Base-by-base conservation (phyloP, 768 basidiomycete species). In the Rossbeevera mucosa region DNA sequence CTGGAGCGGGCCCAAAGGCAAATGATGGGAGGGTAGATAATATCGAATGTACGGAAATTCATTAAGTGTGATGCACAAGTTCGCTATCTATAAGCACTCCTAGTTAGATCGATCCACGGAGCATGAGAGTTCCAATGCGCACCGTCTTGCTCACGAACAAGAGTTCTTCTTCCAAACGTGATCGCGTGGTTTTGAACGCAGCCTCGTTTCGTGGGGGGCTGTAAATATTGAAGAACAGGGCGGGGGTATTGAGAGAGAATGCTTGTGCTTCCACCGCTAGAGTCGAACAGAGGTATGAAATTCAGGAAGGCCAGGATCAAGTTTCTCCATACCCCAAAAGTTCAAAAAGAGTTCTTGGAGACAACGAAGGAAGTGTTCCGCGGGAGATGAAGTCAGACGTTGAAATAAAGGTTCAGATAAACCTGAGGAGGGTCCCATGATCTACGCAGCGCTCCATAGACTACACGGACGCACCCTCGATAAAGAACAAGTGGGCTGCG, bases 1-100 rank as follows among this genome's bases (percentile, higher is more conserved):
- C 51, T 86, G 85, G 49, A 97, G 81, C 3, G 93, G 81, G 13
- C 93, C 92, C 13, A 97, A 77, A 1, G 94, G 94, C 2, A 77
- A 76, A 61, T 94, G 92, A 56, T 88, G 80, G 12, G 82, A 73
- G 5, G 95, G 92, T 48, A 89, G 72, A 66, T 96, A 97, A 72
- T 95, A 98, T 28, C 95, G 87, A 58, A 98, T 86, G 65, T 81
- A 87, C 0, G 96, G 96, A 62, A 86, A 91, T 66, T 99, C 96
- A 61, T 92, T 88, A 25, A 98, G 71, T 0, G 91, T 82, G 14
- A 96, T 86, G 68, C 94, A 91, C 4, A 94, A 71, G 61, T 97
- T 96, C 24, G 91, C 69, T 57, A 99, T 86, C 94, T 88, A 61
- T 47, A 40, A 45, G 18, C 38, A 18, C 42, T n/a, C 28, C 9